phyloP scores from a whole-genome alignment of 768 basidiomycete species.

The Rhodotorula babjevae region DNA sequence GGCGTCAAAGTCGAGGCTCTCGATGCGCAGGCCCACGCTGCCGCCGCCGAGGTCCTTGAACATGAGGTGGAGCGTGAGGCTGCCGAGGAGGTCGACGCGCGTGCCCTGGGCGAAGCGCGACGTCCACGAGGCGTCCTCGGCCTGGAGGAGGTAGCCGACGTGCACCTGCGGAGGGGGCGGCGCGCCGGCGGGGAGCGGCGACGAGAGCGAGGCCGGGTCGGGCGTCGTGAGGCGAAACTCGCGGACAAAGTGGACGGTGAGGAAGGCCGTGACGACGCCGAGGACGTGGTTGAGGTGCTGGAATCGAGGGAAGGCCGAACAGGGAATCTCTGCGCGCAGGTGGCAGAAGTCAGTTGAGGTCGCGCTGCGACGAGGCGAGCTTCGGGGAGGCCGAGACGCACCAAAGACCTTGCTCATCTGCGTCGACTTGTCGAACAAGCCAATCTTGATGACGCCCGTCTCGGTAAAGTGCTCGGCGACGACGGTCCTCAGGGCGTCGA shows the following conservation, averaged over 20 bases:
- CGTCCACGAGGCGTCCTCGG: conserved; percentile 28
- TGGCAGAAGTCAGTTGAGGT: neutral
- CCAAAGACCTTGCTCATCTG: conserved; percentile 35
- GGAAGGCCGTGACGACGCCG: conserved; percentile 9
- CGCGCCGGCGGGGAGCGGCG: neutral
- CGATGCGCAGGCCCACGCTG: conserved; percentile 23
- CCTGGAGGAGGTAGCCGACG: conserved; percentile 35
- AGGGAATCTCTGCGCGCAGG: conserved; percentile 36
- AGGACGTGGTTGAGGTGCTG: conserved; percentile 33
- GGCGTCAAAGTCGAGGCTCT: conserved; percentile 35
- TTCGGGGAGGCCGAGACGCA: neutral
- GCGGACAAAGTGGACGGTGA: conserved; percentile 24
- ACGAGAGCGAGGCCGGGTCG: conserved; percentile 11
- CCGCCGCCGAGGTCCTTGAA: conserved; percentile 30
- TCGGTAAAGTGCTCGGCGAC: conserved; percentile 36
- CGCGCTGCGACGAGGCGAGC: too few species aligned
- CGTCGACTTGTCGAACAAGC: conserved; percentile 20
- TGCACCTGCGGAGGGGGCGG: conserved; percentile 10
- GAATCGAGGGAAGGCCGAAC: conserved; percentile 35
- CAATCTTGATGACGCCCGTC: conserved; percentile 33
- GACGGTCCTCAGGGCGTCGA: conserved; percentile 14
- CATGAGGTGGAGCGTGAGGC: conserved; percentile 29
- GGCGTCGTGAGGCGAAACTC: conserved; percentile 35
- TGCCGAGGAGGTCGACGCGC: conserved; percentile 30
- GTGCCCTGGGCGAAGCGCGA: conserved; percentile 16